phyloP scores from a whole-genome alignment of 495 filamentous ascomycete genomes.

The Annulohypoxylon bovei region DNA sequence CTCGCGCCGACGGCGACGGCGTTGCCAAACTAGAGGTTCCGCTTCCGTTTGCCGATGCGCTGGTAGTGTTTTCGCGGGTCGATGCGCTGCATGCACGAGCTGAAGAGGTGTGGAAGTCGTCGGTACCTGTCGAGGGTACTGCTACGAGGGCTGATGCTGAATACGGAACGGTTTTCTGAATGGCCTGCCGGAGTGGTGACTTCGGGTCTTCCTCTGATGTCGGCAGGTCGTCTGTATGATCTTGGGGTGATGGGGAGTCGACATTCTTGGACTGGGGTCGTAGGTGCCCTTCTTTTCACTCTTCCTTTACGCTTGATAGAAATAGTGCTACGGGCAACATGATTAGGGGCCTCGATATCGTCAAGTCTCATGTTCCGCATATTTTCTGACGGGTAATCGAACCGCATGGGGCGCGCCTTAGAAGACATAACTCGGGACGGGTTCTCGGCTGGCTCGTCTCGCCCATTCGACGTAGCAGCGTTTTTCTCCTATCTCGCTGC shows the following conservation, averaged over 20 bases:
- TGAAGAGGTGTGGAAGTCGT: not conserved
- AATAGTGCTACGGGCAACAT: not conserved
- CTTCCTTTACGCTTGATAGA: not conserved
- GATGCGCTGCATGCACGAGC: not conserved
- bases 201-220: not conserved
- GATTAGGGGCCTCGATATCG: not conserved
- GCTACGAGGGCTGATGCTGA: not conserved
- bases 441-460: not conserved
- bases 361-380: not conserved
- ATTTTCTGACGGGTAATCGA: not conserved
- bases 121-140: not conserved
- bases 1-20: not conserved
- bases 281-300: not conserved
- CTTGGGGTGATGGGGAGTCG: not conserved
- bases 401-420: not conserved
- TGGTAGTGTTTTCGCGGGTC: not conserved
- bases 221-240: not conserved
- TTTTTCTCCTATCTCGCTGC: slow-evolving; percentile 38
- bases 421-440: not conserved
- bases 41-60: not conserved
- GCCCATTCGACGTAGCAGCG: not conserved
- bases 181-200: not conserved
- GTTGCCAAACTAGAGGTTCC: not conserved
- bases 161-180: not conserved
- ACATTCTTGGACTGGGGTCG: not conserved